phyloP scores from a whole-genome alignment of 805 yeast genomes.

The Sugiyamaella chiloensis region DNA sequence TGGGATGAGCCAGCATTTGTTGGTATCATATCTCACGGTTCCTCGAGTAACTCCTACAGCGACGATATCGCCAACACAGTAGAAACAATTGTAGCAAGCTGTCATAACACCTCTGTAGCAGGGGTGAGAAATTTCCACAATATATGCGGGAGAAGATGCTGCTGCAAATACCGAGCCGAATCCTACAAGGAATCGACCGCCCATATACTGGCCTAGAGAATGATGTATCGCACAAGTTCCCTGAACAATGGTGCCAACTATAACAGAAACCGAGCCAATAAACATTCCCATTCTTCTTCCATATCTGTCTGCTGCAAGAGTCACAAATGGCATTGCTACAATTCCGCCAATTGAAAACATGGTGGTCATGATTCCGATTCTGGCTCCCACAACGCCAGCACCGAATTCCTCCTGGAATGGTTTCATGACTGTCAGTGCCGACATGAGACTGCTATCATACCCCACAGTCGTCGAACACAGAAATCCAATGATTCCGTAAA shows the following conservation, averaged over 20 bases:
- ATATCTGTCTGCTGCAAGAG: constrained; percentile 12
- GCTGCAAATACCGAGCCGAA: constrained; percentile 15
- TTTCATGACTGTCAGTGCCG: constrained; percentile 10
- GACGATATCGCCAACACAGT: constrained; percentile 16
- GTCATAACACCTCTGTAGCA: constrained; percentile 21
- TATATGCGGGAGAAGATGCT: constrained; percentile 18
- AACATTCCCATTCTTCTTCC: constrained; percentile 18
- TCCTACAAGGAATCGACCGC: constrained; percentile 18
- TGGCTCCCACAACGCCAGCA: constrained; percentile 13
- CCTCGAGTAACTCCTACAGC: constrained; percentile 17
- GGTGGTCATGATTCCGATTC: constrained; percentile 12
- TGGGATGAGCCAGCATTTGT: constrained; percentile 17
- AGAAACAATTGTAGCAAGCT: constrained; percentile 18
- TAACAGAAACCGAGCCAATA: constrained; percentile 10
- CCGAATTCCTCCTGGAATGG: constrained; percentile 16
- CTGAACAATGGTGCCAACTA: constrained; percentile 13
- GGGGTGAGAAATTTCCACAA: constrained; percentile 20
- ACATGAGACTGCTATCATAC: constrained; percentile 12
- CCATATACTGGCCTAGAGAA: constrained; percentile 11
- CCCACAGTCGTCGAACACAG: constrained; percentile 9
- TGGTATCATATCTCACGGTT: constrained; percentile 7
- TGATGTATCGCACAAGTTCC: constrained; percentile 10
- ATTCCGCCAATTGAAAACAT: constrained; percentile 16
- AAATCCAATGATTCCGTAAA: constrained; percentile 9
- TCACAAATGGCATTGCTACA: constrained; percentile 13